A percentile compares a stretch with the other conserved stretches of the same genome.
Evolutionary conservation across 441 rosid genomes (phyloP).

Genomic region (Croton laevigatus): DNA sequence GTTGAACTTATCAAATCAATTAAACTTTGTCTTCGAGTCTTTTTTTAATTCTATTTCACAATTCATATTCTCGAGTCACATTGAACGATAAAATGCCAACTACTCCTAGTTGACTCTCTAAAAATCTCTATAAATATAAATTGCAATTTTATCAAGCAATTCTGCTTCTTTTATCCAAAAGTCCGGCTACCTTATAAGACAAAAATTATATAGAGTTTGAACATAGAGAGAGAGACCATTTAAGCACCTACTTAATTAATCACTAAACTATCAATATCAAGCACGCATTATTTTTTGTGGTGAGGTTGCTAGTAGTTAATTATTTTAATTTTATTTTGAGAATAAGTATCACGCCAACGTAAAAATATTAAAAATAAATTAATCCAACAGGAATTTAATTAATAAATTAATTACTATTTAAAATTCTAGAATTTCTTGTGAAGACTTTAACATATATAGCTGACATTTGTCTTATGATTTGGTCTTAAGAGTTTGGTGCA

Average conservation of each 20-base stretch:
- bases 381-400: too few species aligned
- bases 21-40: too few species aligned
- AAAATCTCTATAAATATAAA: too few species aligned
- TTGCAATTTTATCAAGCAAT: too few species aligned
- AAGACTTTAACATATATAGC: background rate
- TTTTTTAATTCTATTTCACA: too few species aligned
- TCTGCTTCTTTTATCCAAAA: too few species aligned
- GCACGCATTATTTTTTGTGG: background rate
- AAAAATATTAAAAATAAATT: too few species aligned
- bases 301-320: background rate
- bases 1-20: too few species aligned
- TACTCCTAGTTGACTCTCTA: too few species aligned
- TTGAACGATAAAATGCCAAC: too few species aligned
- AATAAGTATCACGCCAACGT: too few species aligned
- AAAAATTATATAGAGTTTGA: background rate
- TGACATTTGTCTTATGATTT: constrained; percentile 3
- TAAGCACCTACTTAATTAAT: background rate
- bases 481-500: constrained; percentile 13
- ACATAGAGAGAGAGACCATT: background rate
- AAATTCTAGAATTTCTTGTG: background rate
- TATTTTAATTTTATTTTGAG: background rate
- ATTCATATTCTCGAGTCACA: too few species aligned
- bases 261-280: background rate
- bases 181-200: background rate
- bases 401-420: background rate